phyloP scores from a whole-genome alignment of 208 protist species.

The Trypanosoma rangeli region DNA sequence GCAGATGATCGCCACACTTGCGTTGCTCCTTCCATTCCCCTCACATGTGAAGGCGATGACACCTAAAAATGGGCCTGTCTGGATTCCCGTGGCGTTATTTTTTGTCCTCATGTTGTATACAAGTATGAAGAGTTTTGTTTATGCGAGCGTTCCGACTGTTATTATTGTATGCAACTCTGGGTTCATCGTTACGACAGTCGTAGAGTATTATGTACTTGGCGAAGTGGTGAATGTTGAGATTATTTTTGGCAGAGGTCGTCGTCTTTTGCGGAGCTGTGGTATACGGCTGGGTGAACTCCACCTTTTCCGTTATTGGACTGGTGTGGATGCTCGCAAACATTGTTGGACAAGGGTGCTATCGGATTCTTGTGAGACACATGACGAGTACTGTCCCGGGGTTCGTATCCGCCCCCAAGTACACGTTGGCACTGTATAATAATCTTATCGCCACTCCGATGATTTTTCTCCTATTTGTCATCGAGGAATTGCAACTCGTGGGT shows the following conservation, averaged over 20 bases:
- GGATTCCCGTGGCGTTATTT: slow-evolving; percentile 34
- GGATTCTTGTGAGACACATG: slow-evolving; percentile 34
- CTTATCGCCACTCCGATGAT: slow-evolving; percentile 29
- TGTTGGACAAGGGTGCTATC: slow-evolving; percentile 29
- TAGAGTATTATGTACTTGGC: slow-evolving; percentile 33
- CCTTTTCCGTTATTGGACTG: slow-evolving; percentile 26
- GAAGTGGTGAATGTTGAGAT: slow-evolving; percentile 29
- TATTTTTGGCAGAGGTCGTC: slow-evolving; percentile 30
- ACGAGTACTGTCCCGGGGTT: slow-evolving; percentile 24
- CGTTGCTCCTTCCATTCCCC: slow-evolving; percentile 21
- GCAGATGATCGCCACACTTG: slow-evolving; percentile 32
- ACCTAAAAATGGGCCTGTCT: slow-evolving; percentile 7
- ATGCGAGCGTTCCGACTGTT: slow-evolving; percentile 32
- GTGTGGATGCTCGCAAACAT: slow-evolving; percentile 37
- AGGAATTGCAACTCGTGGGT: slow-evolving; percentile 4
- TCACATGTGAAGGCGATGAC: slow-evolving; percentile 18
- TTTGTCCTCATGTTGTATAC: slow-evolving; percentile 48
- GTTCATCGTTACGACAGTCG: slow-evolving; percentile 36
- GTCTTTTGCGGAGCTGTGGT: slow-evolving; percentile 35
- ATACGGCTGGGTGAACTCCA: slow-evolving; percentile 22
- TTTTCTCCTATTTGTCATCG: slow-evolving; percentile 17
- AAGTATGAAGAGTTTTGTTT: slow-evolving; percentile 43
- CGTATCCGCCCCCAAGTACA: slow-evolving; percentile 34
- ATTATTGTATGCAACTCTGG: slow-evolving; percentile 35
- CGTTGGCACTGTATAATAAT: slow-evolving; percentile 41